These are phyloP conservation scores for Boletus coccyginus DNA, from an alignment of 768 basidiomycete genomes.

Conservation along the genomic window DNA sequence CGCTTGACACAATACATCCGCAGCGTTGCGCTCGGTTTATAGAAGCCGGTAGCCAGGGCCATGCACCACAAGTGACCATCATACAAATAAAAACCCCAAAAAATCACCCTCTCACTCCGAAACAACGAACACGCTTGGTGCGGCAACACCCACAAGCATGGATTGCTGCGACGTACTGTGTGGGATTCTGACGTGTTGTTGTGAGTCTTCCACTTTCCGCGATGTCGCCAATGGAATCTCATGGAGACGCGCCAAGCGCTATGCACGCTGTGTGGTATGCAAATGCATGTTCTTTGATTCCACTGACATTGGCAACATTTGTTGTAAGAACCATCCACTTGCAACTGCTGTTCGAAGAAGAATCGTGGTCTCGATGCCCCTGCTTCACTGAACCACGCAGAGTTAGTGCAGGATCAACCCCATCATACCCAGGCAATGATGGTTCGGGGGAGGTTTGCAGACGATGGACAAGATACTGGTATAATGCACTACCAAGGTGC, in stretches of 20 bases:
- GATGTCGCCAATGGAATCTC: not conserved
- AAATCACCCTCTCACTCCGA: not conserved
- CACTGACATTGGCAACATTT: not conserved
- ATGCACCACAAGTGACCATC: not conserved
- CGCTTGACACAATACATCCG: not conserved
- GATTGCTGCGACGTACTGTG: constrained; percentile 26
- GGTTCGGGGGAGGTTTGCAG: constrained; percentile 13
- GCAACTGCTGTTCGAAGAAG: constrained; percentile 17
- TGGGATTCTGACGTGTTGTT: constrained; percentile 20
- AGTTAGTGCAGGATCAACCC: constrained; percentile 19
- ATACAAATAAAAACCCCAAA: not conserved
- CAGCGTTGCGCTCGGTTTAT: not conserved
- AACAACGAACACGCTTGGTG: not conserved
- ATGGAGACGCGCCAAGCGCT: constrained; percentile 1
- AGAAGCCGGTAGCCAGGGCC: not conserved
- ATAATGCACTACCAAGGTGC: constrained; percentile 17
- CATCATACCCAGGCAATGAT: constrained; percentile 9
- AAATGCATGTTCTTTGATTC: not conserved
- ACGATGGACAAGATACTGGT: constrained; percentile 1
- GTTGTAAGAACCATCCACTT: constrained; percentile 10
- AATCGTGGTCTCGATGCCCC: not conserved
- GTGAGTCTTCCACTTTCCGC: constrained; percentile 2
- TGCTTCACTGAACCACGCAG: not conserved
- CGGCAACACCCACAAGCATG: constrained; percentile 4
- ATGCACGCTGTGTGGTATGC: constrained; percentile 18